Evolutionary conservation across 352 stramenopile species (phyloP).

Genomic region (Phytophthora europaea): DNA sequence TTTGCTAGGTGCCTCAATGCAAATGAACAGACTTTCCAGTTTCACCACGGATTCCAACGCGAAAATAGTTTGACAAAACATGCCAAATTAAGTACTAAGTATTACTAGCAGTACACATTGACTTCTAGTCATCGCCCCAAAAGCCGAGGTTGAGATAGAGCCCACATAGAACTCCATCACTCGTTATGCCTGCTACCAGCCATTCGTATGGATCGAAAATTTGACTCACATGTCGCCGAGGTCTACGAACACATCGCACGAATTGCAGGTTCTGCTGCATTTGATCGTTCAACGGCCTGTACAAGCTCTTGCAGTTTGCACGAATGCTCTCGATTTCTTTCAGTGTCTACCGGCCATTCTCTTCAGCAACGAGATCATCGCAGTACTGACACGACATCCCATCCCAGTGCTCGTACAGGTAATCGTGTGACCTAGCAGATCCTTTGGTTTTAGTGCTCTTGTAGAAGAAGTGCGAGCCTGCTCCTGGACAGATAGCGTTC

Average conservation of each 20-base stretch:
- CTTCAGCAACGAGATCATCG: not conserved
- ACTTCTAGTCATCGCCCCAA: not conserved
- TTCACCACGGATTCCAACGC: no score
- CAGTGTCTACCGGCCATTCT: not conserved
- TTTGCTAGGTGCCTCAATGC: no score
- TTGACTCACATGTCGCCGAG: not conserved
- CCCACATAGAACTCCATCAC: not conserved
- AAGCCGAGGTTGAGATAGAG: not conserved
- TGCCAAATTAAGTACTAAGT: no score
- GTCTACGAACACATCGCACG: not conserved
- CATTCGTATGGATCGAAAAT: not conserved
- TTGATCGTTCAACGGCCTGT: not conserved
- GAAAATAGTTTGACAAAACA: no score
- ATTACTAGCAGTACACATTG: not conserved
- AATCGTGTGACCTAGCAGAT: not conserved
- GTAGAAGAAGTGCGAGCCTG: not conserved
- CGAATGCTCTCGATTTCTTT: not conserved
- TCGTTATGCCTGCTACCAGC: not conserved
- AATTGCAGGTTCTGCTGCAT: not conserved
- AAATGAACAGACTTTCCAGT: no score
- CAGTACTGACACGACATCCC: not conserved
- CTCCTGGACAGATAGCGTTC: not conserved
- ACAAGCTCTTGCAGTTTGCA: not conserved
- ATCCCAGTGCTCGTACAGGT: not conserved
- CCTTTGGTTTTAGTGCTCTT: not conserved